Evolutionary conservation across 768 basidiomycete genomes (phyloP).

Genomic region (Paxillus ammoniavirescens): DNA sequence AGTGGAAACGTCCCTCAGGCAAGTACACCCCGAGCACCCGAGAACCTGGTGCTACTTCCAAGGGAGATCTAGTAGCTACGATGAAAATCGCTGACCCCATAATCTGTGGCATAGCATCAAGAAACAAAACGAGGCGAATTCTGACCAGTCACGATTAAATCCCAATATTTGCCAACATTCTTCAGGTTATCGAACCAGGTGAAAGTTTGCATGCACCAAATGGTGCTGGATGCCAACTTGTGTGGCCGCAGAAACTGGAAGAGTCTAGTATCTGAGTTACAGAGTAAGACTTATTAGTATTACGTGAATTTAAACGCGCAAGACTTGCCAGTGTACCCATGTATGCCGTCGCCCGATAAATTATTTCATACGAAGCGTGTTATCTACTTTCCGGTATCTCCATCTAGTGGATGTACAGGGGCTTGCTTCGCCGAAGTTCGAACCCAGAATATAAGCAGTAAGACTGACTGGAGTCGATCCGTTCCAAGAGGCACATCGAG

Average conservation of each 20-base stretch:
- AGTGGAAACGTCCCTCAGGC: slow-evolving; percentile 14
- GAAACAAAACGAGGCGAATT: slow-evolving; percentile 56
- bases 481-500: too few species aligned
- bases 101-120: slow-evolving; percentile 42
- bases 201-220: neutral
- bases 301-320: too few species aligned
- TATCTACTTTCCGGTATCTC: too few species aligned
- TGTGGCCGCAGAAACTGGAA: slow-evolving; percentile 37
- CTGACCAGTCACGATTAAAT: neutral
- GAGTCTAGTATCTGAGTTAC: slow-evolving; percentile 45
- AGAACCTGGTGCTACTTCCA: slow-evolving; percentile 18
- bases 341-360: too few species aligned
- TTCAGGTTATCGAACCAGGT: slow-evolving; percentile 45
- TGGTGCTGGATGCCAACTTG: slow-evolving; percentile 1
- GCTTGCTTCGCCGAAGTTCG: too few species aligned
- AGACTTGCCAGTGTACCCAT: too few species aligned
- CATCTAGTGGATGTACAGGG: too few species aligned
- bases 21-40: slow-evolving; percentile 9
- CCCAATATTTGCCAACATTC: slow-evolving; percentile 2
- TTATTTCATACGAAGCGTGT: too few species aligned
- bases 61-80: slow-evolving; percentile 25
- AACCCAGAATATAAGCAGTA: too few species aligned
- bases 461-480: too few species aligned
- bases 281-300: slow-evolving; percentile 31
- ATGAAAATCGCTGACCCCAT: slow-evolving; percentile 2